These are phyloP conservation scores for Angomonas ambiguus DNA, from an alignment of 208 protist genomes.

Conservation along the genomic window DNA sequence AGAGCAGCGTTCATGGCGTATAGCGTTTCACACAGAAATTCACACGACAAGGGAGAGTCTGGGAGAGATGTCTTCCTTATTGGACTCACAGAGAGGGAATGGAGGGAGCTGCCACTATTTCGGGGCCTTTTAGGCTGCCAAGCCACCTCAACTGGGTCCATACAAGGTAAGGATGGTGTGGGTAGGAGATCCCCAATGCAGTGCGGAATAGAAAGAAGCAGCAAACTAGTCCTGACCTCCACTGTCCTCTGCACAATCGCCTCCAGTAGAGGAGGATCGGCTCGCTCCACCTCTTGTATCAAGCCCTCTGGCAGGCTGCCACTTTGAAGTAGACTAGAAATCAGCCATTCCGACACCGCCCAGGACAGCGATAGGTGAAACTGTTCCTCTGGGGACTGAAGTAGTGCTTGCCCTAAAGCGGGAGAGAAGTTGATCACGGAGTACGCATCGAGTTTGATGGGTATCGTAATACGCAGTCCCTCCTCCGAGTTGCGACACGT, in stretches of 20 bases:
- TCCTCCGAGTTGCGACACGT: background rate
- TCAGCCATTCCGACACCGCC: slow-evolving; percentile 21
- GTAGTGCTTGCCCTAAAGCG: slow-evolving; percentile 13
- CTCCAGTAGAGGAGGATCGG: background rate
- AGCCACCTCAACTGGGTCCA: background rate
- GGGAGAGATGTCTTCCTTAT: background rate
- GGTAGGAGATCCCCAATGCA: background rate
- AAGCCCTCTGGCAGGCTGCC: background rate
- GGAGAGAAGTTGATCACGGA: slow-evolving; percentile 30
- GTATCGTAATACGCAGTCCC: background rate
- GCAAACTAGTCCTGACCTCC: background rate
- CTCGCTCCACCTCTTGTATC: background rate
- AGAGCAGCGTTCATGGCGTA: background rate
- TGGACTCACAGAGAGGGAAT: background rate
- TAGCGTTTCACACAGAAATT: background rate
- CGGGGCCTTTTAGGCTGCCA: background rate
- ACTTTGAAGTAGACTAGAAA: background rate
- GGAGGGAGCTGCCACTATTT: background rate
- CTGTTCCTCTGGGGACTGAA: slow-evolving; percentile 5
- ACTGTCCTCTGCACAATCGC: background rate
- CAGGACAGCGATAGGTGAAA: slow-evolving; percentile 14
- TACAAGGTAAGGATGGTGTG: background rate
- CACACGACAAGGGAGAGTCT: background rate
- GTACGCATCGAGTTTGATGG: slow-evolving; percentile 35
- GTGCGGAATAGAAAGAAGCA: background rate